These are phyloP conservation scores for Nelumbo lutea DNA, from an alignment of 164 flowering plant species.

Conservation along the genomic window DNA sequence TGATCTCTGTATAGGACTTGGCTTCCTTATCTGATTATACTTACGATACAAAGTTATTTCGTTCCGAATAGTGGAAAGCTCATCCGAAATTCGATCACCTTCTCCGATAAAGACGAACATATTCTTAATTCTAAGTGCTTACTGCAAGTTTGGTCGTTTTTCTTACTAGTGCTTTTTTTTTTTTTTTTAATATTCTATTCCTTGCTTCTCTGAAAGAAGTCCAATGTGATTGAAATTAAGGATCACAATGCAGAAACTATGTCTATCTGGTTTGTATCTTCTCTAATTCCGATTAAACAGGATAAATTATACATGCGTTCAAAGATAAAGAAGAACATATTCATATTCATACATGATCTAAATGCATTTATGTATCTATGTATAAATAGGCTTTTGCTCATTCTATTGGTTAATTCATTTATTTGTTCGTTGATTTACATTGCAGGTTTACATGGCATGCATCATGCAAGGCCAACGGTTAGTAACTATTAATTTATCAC, in stretches of 20 bases:
- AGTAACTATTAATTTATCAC: constrained; percentile 5
- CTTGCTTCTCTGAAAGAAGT: not conserved
- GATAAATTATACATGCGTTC: not conserved
- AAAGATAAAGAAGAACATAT: not conserved
- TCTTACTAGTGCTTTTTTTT: not conserved
- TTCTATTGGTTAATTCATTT: not conserved
- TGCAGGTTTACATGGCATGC: constrained; percentile 98
- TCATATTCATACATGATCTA: not conserved
- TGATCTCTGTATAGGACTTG: not conserved
- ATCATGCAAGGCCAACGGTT: constrained; percentile 70
- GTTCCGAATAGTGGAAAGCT: not conserved
- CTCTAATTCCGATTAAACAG: not conserved
- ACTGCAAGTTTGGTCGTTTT: not conserved
- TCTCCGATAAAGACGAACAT: not conserved
- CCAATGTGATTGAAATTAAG: not conserved
- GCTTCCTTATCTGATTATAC: not conserved
- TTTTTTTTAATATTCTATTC: not conserved
- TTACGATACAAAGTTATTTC: not conserved
- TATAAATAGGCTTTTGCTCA: not conserved
- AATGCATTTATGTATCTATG: not conserved
- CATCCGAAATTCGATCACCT: not conserved
- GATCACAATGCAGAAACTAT: not conserved
- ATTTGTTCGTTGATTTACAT: not conserved
- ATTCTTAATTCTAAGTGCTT: not conserved
- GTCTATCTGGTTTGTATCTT: not conserved